Conservation (phyloP, 192 early-diverging fungal genomes). For the Linnemannia schmuckeri region DNA sequence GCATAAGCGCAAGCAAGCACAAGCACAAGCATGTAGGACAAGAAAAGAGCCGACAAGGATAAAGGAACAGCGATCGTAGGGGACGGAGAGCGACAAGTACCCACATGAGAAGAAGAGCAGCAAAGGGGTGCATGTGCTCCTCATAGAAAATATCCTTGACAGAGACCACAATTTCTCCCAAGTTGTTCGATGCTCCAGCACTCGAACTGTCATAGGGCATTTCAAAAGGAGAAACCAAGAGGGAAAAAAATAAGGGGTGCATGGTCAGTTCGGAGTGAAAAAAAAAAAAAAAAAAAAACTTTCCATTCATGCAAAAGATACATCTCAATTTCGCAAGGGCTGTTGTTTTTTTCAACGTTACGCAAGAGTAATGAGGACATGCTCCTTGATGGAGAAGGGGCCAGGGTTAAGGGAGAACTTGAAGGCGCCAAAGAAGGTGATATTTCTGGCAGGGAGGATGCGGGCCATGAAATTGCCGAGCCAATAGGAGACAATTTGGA, state of each 20-base stretch:
- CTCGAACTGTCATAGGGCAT: conserved; percentile 16
- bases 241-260: background rate
- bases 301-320: background rate
- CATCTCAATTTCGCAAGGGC: background rate
- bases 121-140: conserved; percentile 57
- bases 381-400: conserved; percentile 65
- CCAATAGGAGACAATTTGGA: conserved; percentile 58
- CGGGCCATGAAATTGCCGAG: conserved; percentile 51
- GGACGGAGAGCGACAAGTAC: conserved; percentile 6
- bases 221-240: no score
- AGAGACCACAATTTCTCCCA: conserved; percentile 59
- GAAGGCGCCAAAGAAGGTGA: conserved; percentile 29
- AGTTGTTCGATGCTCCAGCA: conserved; percentile 50
- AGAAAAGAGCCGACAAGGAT: background rate
- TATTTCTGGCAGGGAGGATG: conserved; percentile 33
- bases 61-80: background rate
- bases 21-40: no score
- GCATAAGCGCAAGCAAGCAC: no score
- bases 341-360: conserved; percentile 9
- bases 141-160: conserved; percentile 62
- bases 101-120: conserved; percentile 55
- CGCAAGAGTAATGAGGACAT: conserved; percentile 60
- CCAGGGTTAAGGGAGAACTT: conserved; percentile 63
- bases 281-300: no score
- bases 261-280: background rate